These are phyloP conservation scores for Lasiosphaeria ovina DNA, from an alignment of 495 filamentous ascomycete species.

Conservation along the genomic window DNA sequence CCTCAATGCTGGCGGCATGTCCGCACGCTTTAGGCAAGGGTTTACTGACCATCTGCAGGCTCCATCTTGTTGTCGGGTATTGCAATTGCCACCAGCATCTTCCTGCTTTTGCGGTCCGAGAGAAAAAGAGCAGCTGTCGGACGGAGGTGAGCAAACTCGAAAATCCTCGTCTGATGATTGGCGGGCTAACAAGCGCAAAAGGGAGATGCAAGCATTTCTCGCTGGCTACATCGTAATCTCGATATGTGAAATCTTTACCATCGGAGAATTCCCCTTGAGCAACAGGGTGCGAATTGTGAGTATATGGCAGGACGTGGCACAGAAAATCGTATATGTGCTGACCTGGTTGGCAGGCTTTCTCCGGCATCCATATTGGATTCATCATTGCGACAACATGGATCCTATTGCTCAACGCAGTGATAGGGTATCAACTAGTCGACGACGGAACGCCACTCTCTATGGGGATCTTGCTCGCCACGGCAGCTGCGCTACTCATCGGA, in stretches of 20 bases:
- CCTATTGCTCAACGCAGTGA: constrained; percentile 84
- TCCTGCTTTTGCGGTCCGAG: constrained; percentile 78
- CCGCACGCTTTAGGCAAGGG: not conserved
- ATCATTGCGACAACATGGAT: constrained; percentile 89
- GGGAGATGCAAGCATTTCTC: constrained; percentile 95
- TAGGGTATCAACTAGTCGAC: constrained; percentile 91
- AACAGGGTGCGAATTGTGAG: constrained; percentile 65
- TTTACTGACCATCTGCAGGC: constrained; percentile 51
- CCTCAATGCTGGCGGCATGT: not conserved
- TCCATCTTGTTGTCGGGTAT: constrained; percentile 82
- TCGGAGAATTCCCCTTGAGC: constrained; percentile 80
- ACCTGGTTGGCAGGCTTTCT: constrained; percentile 66
- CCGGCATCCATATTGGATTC: constrained; percentile 85
- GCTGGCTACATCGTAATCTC: constrained; percentile 81
- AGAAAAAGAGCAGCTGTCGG: constrained; percentile 93
- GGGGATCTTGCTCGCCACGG: constrained; percentile 69
- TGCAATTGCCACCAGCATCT: constrained; percentile 64
- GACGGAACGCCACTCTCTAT: constrained; percentile 86
- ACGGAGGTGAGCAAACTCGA: constrained; percentile 61
- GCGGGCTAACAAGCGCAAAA: constrained; percentile 41
- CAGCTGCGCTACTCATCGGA: constrained; percentile 72
- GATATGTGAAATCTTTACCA: constrained; percentile 94
- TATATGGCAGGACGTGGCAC: constrained; percentile 30
- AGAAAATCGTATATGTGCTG: constrained; percentile 13
- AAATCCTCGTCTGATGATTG: not conserved